A percentile compares a stretch with the other conserved stretches of the same genome.
Conservation (phyloP, 495 filamentous ascomycete genomes). For the Daldinia childiae region DNA sequence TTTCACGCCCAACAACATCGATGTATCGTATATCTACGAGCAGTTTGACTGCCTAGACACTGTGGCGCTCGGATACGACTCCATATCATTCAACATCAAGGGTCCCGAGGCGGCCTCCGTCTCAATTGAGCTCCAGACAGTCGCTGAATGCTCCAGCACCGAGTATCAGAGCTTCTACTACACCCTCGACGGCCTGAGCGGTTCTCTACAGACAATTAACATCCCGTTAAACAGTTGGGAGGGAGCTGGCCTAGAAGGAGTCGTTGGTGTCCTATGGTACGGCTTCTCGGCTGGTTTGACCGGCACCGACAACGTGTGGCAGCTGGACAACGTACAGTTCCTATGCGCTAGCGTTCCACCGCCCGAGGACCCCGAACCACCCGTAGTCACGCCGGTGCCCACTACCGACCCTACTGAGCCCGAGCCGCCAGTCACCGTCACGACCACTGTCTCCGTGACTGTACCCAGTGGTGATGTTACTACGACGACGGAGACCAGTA, state of each 20-base stretch:
- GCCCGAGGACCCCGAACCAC: constrained; percentile 32
- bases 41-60: constrained; percentile 61
- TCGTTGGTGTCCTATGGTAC: constrained; percentile 63
- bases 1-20: constrained; percentile 59
- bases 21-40: constrained; percentile 66
- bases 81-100: constrained; percentile 64
- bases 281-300: constrained; percentile 55
- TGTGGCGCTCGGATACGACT: constrained; percentile 57
- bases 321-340: constrained; percentile 62
- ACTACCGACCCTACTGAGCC: constrained; percentile 29
- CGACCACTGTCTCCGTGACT: constrained; percentile 32
- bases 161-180: constrained; percentile 60
- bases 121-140: constrained; percentile 65
- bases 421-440: constrained; percentile 17
- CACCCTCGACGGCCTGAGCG: constrained; percentile 59
- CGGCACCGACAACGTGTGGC: constrained; percentile 54
- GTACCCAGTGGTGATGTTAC: constrained; percentile 18
- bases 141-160: constrained; percentile 51
- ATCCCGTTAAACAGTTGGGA: constrained; percentile 62
- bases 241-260: constrained; percentile 61
- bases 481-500: constrained; percentile 26
- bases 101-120: constrained; percentile 61
- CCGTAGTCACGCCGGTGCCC: constrained; percentile 26
- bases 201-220: constrained; percentile 61
- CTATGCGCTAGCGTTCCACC: constrained; percentile 51